Percentiles rank a stretch among this genome's conserved stretches.
Conservation (phyloP, 2,329 filamentous ascomycete species). For the Ophiostoma sp. region DNA sequence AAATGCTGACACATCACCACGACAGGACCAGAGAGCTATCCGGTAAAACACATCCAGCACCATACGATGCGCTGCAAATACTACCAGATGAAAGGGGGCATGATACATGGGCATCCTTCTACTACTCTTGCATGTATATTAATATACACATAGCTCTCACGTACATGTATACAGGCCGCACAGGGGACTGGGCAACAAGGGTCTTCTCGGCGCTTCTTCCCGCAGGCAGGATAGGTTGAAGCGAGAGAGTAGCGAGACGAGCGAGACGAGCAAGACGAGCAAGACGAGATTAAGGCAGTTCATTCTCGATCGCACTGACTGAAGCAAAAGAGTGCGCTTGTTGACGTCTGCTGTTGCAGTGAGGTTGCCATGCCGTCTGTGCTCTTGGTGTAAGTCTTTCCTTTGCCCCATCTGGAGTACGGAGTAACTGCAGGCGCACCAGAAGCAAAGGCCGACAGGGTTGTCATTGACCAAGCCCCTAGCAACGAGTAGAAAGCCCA, state of each 20-base stretch:
- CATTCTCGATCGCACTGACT: background rate
- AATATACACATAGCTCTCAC: too few species aligned
- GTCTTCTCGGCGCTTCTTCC: background rate
- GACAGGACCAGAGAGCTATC: background rate
- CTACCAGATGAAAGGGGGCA: background rate
- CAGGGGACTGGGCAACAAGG: background rate
- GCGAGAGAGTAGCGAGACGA: background rate
- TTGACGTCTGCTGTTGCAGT: too few species aligned
- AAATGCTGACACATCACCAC: conserved; percentile 3
- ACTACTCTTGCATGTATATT: background rate
- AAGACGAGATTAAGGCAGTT: background rate
- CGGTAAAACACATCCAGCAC: background rate
- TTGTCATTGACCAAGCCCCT: background rate
- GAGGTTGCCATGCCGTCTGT: background rate
- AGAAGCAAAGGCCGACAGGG: conserved; percentile 7
- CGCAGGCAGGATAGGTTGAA: background rate
- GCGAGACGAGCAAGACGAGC: background rate
- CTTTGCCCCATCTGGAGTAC: conserved; percentile 5
- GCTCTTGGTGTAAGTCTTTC: background rate
- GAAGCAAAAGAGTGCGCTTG: too few species aligned
- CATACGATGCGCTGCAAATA: background rate
- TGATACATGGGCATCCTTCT: background rate
- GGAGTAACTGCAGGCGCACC: background rate
- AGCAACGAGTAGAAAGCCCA: too few species aligned
- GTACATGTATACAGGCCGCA: background rate